A percentile compares a stretch with the other conserved stretches of the same genome.
These are phyloP conservation scores for Lagenidium sp. DNA, from an alignment of 352 stramenopile genomes.

Conservation along the genomic window DNA sequence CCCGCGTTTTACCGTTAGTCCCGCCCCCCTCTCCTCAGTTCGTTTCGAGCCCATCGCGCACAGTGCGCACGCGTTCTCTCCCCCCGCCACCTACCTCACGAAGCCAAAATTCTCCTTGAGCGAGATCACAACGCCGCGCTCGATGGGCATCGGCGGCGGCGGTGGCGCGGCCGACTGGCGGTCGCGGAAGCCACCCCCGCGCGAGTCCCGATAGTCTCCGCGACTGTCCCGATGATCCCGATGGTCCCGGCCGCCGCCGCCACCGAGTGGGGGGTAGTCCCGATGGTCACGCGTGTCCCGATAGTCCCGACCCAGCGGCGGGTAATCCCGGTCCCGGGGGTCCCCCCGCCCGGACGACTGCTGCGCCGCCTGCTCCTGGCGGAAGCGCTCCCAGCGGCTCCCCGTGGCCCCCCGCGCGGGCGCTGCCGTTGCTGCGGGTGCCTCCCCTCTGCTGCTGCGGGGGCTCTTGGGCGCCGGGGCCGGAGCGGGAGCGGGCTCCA, in stretches of 20 bases:
- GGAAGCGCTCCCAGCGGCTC: neutral
- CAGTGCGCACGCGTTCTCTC: neutral
- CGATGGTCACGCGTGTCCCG: no score
- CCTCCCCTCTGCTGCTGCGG: neutral
- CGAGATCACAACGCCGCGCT: slow-evolving; percentile 10
- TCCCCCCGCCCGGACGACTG: no score
- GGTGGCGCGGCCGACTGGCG: neutral
- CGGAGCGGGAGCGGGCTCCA: slow-evolving; percentile 1
- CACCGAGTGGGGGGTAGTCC: neutral
- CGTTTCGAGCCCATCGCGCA: no score
- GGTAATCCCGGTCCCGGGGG: no score
- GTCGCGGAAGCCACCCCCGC: slow-evolving; percentile 1
- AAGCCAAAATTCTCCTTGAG: slow-evolving; percentile 55
- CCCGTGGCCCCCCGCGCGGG: neutral
- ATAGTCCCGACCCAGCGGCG: slow-evolving; percentile 1
- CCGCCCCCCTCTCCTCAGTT: neutral
- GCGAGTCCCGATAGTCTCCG: slow-evolving; percentile 14
- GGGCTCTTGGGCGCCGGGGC: no score
- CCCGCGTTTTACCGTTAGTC: slow-evolving; percentile 8
- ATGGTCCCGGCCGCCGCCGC: slow-evolving; percentile 1
- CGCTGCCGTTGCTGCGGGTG: neutral
- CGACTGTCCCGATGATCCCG: slow-evolving; percentile 5
- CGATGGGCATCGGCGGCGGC: neutral
- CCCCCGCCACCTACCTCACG: slow-evolving; percentile 17
- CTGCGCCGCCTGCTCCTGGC: neutral